Percentiles rank a stretch among this genome's conserved stretches.
Evolutionary conservation across 176 grass and related monocot species (phyloP).

Genomic region (Oryza brachyantha): DNA sequence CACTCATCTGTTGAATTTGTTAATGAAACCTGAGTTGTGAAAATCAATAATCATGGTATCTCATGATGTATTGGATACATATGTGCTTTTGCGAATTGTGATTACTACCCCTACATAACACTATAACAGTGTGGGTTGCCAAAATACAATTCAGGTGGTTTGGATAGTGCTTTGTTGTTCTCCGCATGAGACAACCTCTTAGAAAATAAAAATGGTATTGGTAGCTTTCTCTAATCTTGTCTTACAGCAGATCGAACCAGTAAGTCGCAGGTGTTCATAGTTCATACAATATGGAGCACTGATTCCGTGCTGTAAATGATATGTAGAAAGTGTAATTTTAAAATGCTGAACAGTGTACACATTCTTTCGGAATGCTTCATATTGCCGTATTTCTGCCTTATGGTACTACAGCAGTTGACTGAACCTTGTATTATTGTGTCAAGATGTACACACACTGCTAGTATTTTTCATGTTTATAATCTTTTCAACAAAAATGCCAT

Average conservation of each 20-base stretch:
- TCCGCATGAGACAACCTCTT: not conserved
- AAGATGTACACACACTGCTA: not conserved
- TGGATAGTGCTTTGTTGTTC: not conserved
- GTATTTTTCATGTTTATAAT: slow-evolving; percentile 18
- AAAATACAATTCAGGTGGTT: not conserved
- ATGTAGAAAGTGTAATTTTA: not conserved
- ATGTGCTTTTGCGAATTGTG: slow-evolving; percentile 2
- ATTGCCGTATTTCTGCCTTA: not conserved
- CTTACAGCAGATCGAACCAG: not conserved
- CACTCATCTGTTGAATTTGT: not conserved
- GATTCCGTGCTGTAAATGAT: slow-evolving; percentile 16
- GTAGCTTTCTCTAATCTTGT: not conserved
- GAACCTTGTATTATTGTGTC: no score
- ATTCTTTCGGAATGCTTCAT: not conserved
- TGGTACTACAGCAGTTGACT: not conserved
- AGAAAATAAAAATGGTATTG: not conserved
- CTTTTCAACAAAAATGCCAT: not conserved
- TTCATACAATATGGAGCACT: not conserved
- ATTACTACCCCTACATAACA: not conserved
- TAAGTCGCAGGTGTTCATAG: not conserved
- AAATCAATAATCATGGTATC: not conserved
- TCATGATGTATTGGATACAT: slow-evolving; percentile 23
- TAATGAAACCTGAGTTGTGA: not conserved
- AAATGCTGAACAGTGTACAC: not conserved
- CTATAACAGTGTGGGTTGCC: not conserved